These are phyloP conservation scores for Discostella stelligeroides DNA, from an alignment of 108 stramenopile species.

Conservation along the genomic window DNA sequence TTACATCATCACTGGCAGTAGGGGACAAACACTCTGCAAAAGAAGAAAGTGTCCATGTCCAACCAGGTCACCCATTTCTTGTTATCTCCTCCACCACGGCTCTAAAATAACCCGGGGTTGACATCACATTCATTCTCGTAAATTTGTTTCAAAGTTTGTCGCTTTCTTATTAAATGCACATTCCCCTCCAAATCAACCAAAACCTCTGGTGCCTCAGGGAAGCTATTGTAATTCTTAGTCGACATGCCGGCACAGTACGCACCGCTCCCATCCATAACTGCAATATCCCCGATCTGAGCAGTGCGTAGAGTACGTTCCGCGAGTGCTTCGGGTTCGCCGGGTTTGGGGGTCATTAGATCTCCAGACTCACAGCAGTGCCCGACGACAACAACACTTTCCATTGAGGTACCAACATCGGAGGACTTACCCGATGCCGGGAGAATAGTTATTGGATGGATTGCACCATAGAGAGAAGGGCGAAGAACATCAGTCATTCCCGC, in stretches of 20 bases:
- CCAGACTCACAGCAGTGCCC: constrained; percentile 99
- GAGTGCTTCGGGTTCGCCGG: constrained; percentile 93
- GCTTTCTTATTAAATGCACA: constrained; percentile 85
- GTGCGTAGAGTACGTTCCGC: constrained; percentile 79
- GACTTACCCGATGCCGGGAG: constrained; percentile 75
- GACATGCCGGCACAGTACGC: constrained; percentile 98
- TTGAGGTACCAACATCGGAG: constrained; percentile 64
- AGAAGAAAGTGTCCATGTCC: background rate
- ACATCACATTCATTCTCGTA: constrained; percentile 78
- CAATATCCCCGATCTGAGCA: constrained; percentile 89
- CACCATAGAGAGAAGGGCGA: constrained; percentile 97
- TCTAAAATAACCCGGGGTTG: constrained; percentile 41
- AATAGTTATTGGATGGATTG: constrained; percentile 93
- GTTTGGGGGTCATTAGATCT: constrained; percentile 94
- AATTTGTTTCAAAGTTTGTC: constrained; percentile 90
- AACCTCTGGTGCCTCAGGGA: constrained; percentile 95
- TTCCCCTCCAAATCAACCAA: constrained; percentile 62
- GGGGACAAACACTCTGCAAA: background rate
- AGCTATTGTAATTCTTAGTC: constrained; percentile 98
- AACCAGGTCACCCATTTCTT: background rate
- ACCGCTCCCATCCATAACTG: constrained; percentile 95
- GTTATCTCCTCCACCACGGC: background rate
- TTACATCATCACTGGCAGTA: too few species aligned
- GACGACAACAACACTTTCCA: constrained; percentile 92
- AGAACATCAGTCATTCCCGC: constrained; percentile 98